A percentile compares a stretch with the other conserved stretches of the same genome.
Conservation (phyloP, 2,329 filamentous ascomycete genomes). For the Aspergillus sp. region DNA sequence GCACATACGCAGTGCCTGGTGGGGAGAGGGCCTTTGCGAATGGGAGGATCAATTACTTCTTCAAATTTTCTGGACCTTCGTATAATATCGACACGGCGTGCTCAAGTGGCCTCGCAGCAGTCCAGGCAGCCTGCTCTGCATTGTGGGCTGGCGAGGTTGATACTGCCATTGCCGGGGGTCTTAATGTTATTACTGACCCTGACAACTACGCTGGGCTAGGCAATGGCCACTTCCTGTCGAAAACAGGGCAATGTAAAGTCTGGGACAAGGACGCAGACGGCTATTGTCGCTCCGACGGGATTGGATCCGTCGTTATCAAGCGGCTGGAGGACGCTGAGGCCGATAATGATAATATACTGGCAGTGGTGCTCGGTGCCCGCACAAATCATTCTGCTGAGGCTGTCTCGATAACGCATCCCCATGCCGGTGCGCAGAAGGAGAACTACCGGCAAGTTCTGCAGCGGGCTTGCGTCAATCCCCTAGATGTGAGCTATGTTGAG, state of each 20-base stretch:
- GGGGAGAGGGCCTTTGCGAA: constrained; percentile 60
- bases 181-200: constrained; percentile 71
- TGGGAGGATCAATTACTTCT: constrained; percentile 70
- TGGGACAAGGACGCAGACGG: constrained; percentile 53
- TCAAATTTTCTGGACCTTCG: constrained; percentile 71
- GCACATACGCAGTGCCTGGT: constrained; percentile 65
- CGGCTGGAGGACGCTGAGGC: constrained; percentile 49
- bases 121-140: constrained; percentile 69
- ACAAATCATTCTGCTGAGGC: constrained; percentile 51
- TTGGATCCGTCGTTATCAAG: constrained; percentile 54
- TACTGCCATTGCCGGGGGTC: constrained; percentile 74
- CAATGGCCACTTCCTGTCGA: constrained; percentile 42
- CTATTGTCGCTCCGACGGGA: constrained; percentile 55
- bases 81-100: constrained; percentile 74
- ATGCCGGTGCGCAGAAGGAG: constrained; percentile 38
- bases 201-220: constrained; percentile 74
- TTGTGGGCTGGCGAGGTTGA: constrained; percentile 74
- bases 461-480: constrained; percentile 36
- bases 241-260: constrained; percentile 49
- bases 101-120: constrained; percentile 61
- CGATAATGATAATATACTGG: constrained; percentile 48
- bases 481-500: constrained; percentile 39
- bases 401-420: constrained; percentile 45
- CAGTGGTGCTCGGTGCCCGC: constrained; percentile 42
- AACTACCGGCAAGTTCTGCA: constrained; percentile 39